A percentile compares a stretch with the other conserved stretches of the same genome.
These are phyloP conservation scores for Pulveroboletus frians DNA, from an alignment of 768 basidiomycete genomes.

Conservation along the genomic window DNA sequence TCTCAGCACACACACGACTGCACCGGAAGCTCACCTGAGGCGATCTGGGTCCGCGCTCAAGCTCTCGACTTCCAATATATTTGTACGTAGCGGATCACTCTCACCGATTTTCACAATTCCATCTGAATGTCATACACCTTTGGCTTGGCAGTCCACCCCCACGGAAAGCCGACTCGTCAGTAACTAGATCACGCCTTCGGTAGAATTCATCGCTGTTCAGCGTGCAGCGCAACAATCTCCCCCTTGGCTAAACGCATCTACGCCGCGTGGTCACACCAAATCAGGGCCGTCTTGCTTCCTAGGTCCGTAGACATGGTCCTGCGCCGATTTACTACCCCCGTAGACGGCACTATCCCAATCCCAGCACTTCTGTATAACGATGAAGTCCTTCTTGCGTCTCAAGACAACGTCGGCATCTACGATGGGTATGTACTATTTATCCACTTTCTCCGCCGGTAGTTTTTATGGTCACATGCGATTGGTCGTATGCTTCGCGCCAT, in stretches of 20 bases:
- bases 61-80: neutral
- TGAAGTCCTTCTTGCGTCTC: slow-evolving; percentile 68
- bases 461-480: slow-evolving; percentile 16
- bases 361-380: slow-evolving; percentile 73
- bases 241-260: neutral
- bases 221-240: neutral
- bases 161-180: slow-evolving; percentile 9
- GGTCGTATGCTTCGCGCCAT: slow-evolving; percentile 18
- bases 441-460: slow-evolving; percentile 2
- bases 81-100: slow-evolving; percentile 9
- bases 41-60: slow-evolving; percentile 3
- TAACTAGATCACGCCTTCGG: slow-evolving; percentile 7
- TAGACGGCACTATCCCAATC: slow-evolving; percentile 78
- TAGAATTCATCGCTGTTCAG: slow-evolving; percentile 6
- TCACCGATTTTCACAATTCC: slow-evolving; percentile 9
- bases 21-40: slow-evolving; percentile 22
- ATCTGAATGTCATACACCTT: neutral
- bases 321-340: slow-evolving; percentile 46
- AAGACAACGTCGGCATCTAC: slow-evolving; percentile 85
- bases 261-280: slow-evolving; percentile 1
- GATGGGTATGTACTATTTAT: slow-evolving; percentile 61
- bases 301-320: slow-evolving; percentile 42
- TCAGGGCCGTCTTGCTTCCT: slow-evolving; percentile 3
- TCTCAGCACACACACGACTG: slow-evolving; percentile 11
- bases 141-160: slow-evolving; percentile 4